Conservation (phyloP, 768 basidiomycete species). For the Suillus lakei region DNA sequence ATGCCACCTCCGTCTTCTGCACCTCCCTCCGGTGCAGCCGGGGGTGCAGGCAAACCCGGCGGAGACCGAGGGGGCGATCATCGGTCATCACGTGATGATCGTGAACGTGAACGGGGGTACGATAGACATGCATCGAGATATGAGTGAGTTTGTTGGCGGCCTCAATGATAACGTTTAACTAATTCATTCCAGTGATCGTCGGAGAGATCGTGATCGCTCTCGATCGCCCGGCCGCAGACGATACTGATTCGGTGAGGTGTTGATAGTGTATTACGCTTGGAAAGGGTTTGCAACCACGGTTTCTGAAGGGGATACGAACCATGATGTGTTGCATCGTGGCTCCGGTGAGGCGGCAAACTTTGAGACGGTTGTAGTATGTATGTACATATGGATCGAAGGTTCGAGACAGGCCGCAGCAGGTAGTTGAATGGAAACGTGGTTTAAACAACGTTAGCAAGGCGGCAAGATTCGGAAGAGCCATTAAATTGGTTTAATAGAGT, state of each 20-base stretch:
- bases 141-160: constrained; percentile 55
- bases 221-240: constrained; percentile 71
- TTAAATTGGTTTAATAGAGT: constrained; percentile 25
- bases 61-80: constrained; percentile 55
- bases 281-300: constrained; percentile 3
- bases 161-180: constrained; percentile 27
- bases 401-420: constrained; percentile 12
- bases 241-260: constrained; percentile 43
- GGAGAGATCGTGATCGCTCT: constrained; percentile 74
- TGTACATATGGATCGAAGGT: constrained; percentile 5
- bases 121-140: constrained; percentile 73
- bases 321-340: constrained; percentile 30
- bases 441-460: neutral
- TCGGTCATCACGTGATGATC: constrained; percentile 63
- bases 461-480: constrained; percentile 13
- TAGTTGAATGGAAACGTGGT: constrained; percentile 10
- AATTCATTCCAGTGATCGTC: constrained; percentile 56
- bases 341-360: constrained; percentile 25
- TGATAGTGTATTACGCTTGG: constrained; percentile 4
- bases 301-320: constrained; percentile 8
- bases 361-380: constrained; percentile 5
- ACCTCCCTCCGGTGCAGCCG: constrained; percentile 41
- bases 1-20: constrained; percentile 53
- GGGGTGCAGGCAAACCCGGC: constrained; percentile 45
- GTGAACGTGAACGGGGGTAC: constrained; percentile 71